Evolutionary conservation across 306 rosid genomes (phyloP), one percentile per base, ranked within the genome.

Genomic region (Glycyrrhiza uralensis): DNA sequence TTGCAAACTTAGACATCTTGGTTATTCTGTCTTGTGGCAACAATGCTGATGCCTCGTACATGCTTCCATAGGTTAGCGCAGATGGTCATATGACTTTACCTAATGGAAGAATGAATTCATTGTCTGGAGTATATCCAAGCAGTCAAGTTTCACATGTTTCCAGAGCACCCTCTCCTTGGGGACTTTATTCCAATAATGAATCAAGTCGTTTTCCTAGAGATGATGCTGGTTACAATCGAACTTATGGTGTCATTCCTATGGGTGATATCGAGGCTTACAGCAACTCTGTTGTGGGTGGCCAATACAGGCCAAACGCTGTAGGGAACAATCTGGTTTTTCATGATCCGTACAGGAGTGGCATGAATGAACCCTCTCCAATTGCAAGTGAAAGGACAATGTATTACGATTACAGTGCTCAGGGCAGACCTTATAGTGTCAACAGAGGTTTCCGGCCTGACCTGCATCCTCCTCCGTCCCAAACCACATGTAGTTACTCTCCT

Each of bases 91-190:
- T 55, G 69, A 50, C 49, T 28, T 64, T 57, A 51, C 57, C 7
- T 61, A 51, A 11, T 35, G 77, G 76, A 49, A 65, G 54, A 49
- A 41, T 60, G 58, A 71, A 66, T 73, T 57, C 81, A 23, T 33
- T 66, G 60, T 46, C 74, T 49, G 72, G 64, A 66, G 80, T 52
- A 71, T 60, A 72, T 80, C 77, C 69, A 38, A 57, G 66, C 55
- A 67, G 66, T 62, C 81, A 35, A 73, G 39, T 12, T 56, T 76
- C 65, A 32, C 78, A 71, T 57, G 39, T 17, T 7, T 61, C 74
- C 13, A 14, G 79, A 32, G 66, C 46, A 47, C 64, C 49, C 49
- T 12, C 38, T 36, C 76, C 71, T 56, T 36, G 22, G 44, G 78
- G 61, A 47, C 50, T 41, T 66, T 36, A 60, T 55, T 69, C 58